Conservation (phyloP, 2,329 filamentous ascomycete genomes). For the Ophiosphaerella narmari region DNA sequence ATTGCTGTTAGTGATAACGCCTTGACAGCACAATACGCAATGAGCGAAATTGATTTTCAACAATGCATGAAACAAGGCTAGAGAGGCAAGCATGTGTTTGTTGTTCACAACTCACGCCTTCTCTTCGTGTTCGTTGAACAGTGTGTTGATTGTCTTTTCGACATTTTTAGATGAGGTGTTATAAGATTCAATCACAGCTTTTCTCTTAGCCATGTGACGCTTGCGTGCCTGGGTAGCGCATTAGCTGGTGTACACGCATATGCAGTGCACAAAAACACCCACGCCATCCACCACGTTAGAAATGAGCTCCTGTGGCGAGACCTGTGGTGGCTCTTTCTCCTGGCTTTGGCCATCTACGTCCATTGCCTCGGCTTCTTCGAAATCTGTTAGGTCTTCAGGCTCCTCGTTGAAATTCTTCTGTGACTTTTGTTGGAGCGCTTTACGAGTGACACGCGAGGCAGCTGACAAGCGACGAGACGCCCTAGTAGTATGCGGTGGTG, state of each 20-base stretch:
- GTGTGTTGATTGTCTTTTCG: conserved; percentile 21
- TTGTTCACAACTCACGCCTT: conserved; percentile 28
- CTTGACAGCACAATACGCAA: background rate
- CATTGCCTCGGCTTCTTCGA: conserved; percentile 4
- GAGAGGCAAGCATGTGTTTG: background rate
- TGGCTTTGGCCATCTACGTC: conserved; percentile 5
- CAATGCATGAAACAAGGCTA: background rate
- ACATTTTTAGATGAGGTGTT: conserved; percentile 5
- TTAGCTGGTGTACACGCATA: background rate
- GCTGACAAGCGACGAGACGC: conserved; percentile 8
- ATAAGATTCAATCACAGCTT: conserved; percentile 27
- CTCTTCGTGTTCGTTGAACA: conserved; percentile 32
- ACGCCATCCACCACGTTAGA: conserved; percentile 27
- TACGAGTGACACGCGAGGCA: conserved; percentile 8
- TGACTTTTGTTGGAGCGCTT: conserved; percentile 10
- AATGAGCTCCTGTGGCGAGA: conserved; percentile 20
- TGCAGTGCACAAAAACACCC: conserved; percentile 10
- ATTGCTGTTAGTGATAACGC: background rate
- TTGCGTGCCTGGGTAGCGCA: conserved; percentile 30
- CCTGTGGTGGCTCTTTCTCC: conserved; percentile 7
- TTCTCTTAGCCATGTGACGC: conserved; percentile 24
- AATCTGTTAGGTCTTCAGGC: conserved; percentile 9
- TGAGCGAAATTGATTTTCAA: background rate
- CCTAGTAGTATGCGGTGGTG: conserved; percentile 14
- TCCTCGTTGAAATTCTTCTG: conserved; percentile 7